Evolutionary conservation across 768 basidiomycete genomes (phyloP).

Genomic region (Rhizopogon vulgaris): DNA sequence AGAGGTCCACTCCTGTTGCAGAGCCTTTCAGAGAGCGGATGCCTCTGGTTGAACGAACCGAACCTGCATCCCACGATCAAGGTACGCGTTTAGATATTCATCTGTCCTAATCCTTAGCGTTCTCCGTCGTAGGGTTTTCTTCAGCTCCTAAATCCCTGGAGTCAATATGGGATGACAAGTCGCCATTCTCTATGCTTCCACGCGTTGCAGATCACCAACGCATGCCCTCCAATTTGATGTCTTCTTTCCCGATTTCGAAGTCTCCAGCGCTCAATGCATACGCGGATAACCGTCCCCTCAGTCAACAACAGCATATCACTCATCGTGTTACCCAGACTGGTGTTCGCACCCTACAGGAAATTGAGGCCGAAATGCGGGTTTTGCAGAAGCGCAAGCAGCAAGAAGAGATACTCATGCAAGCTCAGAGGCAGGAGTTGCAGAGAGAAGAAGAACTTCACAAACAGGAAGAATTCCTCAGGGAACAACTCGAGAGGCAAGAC

Average conservation of each 20-base stretch:
- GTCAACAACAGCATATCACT: slow-evolving; percentile 33
- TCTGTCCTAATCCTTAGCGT: slow-evolving; percentile 10
- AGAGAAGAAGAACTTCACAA: slow-evolving; percentile 19
- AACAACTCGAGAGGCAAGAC: slow-evolving; percentile 30
- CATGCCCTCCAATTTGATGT: slow-evolving; percentile 16
- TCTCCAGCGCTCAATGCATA: slow-evolving; percentile 20
- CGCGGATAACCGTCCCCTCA: slow-evolving; percentile 26
- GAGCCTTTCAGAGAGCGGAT: slow-evolving; percentile 22
- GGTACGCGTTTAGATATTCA: slow-evolving; percentile 16
- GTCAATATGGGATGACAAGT: slow-evolving; percentile 79
- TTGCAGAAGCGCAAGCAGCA: slow-evolving; percentile 40
- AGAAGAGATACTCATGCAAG: slow-evolving; percentile 37
- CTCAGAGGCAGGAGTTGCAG: slow-evolving; percentile 35
- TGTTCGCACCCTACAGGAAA: slow-evolving; percentile 68
- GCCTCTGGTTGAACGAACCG: slow-evolving; percentile 20
- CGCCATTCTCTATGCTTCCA: slow-evolving; percentile 64
- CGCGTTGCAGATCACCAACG: slow-evolving; percentile 31
- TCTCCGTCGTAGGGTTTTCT: slow-evolving; percentile 15
- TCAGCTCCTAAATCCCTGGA: slow-evolving; percentile 50
- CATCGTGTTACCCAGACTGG: slow-evolving; percentile 31
- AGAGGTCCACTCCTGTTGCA: slow-evolving; percentile 14
- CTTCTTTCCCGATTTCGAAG: slow-evolving; percentile 17
- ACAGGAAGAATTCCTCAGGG: slow-evolving; percentile 18
- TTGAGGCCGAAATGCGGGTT: slow-evolving; percentile 79
- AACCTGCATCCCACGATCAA: slow-evolving; percentile 15